Evolutionary conservation across 495 filamentous ascomycete species (phyloP).

Genomic region (Darksidea phi): DNA sequence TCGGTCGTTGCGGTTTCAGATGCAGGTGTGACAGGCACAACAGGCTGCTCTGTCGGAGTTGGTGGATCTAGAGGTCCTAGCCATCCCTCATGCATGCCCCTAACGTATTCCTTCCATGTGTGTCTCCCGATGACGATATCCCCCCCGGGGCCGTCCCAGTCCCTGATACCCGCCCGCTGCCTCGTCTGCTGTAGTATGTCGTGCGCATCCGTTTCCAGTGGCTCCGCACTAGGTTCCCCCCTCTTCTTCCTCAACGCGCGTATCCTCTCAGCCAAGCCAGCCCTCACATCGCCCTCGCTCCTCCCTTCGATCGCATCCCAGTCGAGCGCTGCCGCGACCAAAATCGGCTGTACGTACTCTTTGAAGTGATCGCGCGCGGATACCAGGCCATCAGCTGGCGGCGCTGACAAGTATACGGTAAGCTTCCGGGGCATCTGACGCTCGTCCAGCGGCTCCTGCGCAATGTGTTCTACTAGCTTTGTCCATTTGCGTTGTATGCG

Average conservation of each 20-base stretch:
- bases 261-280: slow-evolving; percentile 76
- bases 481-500: slow-evolving; percentile 82
- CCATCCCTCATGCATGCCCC: slow-evolving; percentile 95
- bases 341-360: slow-evolving; percentile 90
- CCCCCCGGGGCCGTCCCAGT: slow-evolving; percentile 71
- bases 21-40: neutral
- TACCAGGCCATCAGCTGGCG: slow-evolving; percentile 80
- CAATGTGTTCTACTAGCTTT: slow-evolving; percentile 80
- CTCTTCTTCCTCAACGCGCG: slow-evolving; percentile 61
- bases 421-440: slow-evolving; percentile 77
- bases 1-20: slow-evolving; percentile 28
- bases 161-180: slow-evolving; percentile 56
- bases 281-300: slow-evolving; percentile 82
- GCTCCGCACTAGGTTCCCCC: slow-evolving; percentile 50
- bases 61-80: slow-evolving; percentile 72
- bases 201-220: slow-evolving; percentile 52
- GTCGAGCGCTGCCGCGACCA: slow-evolving; percentile 86
- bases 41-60: slow-evolving; percentile 31
- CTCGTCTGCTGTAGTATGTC: slow-evolving; percentile 36
- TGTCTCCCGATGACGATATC: slow-evolving; percentile 89
- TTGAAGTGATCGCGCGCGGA: slow-evolving; percentile 87
- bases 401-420: slow-evolving; percentile 80
- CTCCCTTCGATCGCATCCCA: slow-evolving; percentile 93
- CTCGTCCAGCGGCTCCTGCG: slow-evolving; percentile 68
- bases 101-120: slow-evolving; percentile 96